These are phyloP conservation scores for Phytophthora podocarpi DNA, from an alignment of 352 stramenopile species.

Conservation along the genomic window DNA sequence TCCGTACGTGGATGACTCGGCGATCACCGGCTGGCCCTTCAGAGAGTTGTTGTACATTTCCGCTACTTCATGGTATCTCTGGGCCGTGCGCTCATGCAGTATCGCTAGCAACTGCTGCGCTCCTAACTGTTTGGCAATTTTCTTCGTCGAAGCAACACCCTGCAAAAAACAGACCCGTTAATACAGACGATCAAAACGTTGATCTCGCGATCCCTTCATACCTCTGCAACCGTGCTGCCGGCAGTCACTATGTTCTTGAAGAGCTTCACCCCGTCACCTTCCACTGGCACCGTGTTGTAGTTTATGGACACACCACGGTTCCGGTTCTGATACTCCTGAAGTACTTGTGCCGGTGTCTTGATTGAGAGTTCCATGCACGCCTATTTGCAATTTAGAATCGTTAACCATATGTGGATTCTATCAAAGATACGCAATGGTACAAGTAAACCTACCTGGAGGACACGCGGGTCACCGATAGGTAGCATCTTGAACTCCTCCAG, in stretches of 20 bases:
- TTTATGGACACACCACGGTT: slow-evolving; percentile 82
- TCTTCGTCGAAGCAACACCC: slow-evolving; percentile 80
- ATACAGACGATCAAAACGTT: slow-evolving; percentile 6
- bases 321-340: slow-evolving; percentile 86
- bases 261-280: slow-evolving; percentile 59
- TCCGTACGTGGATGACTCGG: slow-evolving; percentile 28
- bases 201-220: slow-evolving; percentile 18
- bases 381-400: slow-evolving; percentile 26
- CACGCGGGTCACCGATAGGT: slow-evolving; percentile 56
- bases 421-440: slow-evolving; percentile 3
- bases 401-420: background rate
- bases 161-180: slow-evolving; percentile 26
- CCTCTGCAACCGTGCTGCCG: slow-evolving; percentile 70
- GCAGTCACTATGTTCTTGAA: slow-evolving; percentile 86
- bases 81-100: slow-evolving; percentile 57
- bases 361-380: slow-evolving; percentile 78
- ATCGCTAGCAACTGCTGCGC: slow-evolving; percentile 73
- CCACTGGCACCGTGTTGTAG: slow-evolving; percentile 72
- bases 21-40: slow-evolving; percentile 37
- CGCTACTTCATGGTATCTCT: slow-evolving; percentile 66
- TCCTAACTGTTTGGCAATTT: slow-evolving; percentile 80
- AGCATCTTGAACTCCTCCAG: slow-evolving; percentile 76
- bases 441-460: slow-evolving; percentile 53
- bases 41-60: slow-evolving; percentile 70
- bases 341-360: slow-evolving; percentile 85